phyloP scores from a whole-genome alignment of 176 grass and related monocot genomes.

The Elaeis guineensis region DNA sequence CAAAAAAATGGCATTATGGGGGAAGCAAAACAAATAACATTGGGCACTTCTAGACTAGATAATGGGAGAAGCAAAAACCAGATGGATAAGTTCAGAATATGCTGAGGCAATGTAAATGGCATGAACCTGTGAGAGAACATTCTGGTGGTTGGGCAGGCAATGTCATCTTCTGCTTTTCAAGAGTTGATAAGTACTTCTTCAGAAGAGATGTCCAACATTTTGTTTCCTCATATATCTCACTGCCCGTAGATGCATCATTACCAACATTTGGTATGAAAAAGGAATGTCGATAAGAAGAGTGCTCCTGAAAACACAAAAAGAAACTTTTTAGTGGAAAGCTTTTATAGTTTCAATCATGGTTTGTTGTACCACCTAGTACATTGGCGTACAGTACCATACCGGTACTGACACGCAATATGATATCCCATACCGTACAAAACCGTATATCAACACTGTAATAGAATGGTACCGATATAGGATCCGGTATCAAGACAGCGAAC shows the following conservation, averaged over 20 bases:
- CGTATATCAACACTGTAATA: too few species aligned
- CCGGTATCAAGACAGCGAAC: too few species aligned
- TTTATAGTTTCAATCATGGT: too few species aligned
- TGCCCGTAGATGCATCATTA: slow-evolving; percentile 22
- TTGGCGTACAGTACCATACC: too few species aligned
- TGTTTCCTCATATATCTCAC: slow-evolving; percentile 18
- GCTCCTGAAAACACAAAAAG: slow-evolving; percentile 18
- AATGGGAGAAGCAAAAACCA: too few species aligned
- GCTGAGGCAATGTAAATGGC: too few species aligned
- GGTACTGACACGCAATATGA: too few species aligned
- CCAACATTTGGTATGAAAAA: slow-evolving; percentile 40
- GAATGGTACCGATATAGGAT: too few species aligned
- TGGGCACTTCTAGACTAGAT: too few species aligned
- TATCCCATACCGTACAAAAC: too few species aligned
- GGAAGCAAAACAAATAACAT: slow-evolving; percentile 1
- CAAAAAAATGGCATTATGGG: slow-evolving; percentile 2
- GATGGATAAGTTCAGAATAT: too few species aligned
- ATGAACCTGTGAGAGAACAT: slow-evolving; percentile 25
- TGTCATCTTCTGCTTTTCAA: slow-evolving; percentile 37
- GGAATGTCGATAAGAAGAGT: slow-evolving; percentile 36
- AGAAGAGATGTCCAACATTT: slow-evolving; percentile 53
- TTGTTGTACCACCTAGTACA: too few species aligned
- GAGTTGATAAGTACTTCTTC: slow-evolving; percentile 38
- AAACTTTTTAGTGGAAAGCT: neutral
- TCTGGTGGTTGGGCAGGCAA: slow-evolving; percentile 34